Conservation (phyloP, 2,329 filamentous ascomycete genomes). For the Monosporascus sp. region DNA sequence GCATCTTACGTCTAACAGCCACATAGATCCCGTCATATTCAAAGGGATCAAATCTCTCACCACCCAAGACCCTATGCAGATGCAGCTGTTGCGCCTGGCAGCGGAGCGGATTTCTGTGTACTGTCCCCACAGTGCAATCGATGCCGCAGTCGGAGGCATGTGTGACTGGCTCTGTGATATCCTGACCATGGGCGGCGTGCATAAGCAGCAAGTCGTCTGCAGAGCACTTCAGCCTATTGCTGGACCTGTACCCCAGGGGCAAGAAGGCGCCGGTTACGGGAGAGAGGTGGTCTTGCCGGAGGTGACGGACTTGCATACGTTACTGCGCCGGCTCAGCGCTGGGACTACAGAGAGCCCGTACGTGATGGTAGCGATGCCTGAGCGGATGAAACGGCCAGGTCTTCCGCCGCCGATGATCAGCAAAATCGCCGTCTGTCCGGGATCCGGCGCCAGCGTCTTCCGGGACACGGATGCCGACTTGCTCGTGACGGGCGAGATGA, state of each 20-base stretch:
- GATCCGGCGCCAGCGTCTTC: conserved; percentile 76
- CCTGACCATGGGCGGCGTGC: conserved; percentile 51
- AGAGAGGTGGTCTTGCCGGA: conserved; percentile 38
- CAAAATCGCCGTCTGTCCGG: conserved; percentile 82
- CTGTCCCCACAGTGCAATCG: conserved; percentile 90
- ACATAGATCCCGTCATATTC: conserved; percentile 90
- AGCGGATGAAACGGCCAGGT: conserved; percentile 31
- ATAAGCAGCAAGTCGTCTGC: conserved; percentile 25
- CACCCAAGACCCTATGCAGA: conserved; percentile 78
- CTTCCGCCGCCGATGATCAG: conserved; percentile 39
- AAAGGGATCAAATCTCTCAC: conserved; percentile 85
- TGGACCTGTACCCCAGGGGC: conserved; percentile 34
- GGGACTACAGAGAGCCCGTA: conserved; percentile 60
- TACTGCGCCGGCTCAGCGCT: conserved; percentile 53
- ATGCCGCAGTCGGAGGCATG: conserved; percentile 77
- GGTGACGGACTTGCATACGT: conserved; percentile 34
- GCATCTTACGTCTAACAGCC: conserved; percentile 4
- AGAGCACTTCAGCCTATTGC: conserved; percentile 42
- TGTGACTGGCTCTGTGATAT: conserved; percentile 94
- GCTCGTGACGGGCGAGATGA: conserved; percentile 87
- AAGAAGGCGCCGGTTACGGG: conserved; percentile 49
- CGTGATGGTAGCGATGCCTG: conserved; percentile 42
- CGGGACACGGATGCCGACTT: conserved; percentile 68
- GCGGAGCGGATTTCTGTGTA: conserved; percentile 91
- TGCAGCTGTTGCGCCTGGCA: conserved; percentile 73